phyloP scores from a whole-genome alignment of 2,329 filamentous ascomycete genomes.

The Ceratocystis colombiana region DNA sequence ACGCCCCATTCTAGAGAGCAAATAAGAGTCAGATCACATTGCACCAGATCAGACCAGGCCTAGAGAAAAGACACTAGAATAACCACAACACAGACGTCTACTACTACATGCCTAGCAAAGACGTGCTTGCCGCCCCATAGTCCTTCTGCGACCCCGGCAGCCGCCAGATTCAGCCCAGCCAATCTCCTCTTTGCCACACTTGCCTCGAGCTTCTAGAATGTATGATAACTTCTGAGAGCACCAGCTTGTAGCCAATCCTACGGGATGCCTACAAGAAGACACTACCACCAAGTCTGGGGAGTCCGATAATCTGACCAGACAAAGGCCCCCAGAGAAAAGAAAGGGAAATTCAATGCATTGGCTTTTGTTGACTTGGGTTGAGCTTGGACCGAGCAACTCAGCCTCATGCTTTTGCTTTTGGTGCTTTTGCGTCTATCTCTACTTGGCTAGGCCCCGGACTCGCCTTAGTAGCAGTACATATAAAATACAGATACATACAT shows the following conservation, averaged over 20 bases:
- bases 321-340: not conserved
- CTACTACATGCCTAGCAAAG: not conserved
- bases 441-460: not conserved
- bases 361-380: not conserved
- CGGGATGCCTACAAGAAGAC: too few species aligned
- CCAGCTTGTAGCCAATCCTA: too few species aligned
- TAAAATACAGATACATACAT: not conserved
- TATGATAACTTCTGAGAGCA: not conserved
- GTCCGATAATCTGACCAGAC: not conserved
- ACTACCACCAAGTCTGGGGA: not conserved
- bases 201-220: not conserved
- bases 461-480: constrained; percentile 1
- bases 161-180: constrained; percentile 8
- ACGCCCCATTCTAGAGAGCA: too few species aligned
- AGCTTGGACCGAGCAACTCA: constrained; percentile 7
- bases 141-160: not conserved
- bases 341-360: not conserved
- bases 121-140: not conserved
- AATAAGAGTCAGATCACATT: too few species aligned
- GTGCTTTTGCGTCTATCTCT: too few species aligned
- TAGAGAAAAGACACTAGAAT: too few species aligned
- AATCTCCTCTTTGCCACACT: not conserved
- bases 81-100: not conserved
- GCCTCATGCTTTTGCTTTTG: not conserved
- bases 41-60: not conserved